Conservation (phyloP, 1,284 basidiomycete genomes). For the Ustilago bromivora region DNA sequence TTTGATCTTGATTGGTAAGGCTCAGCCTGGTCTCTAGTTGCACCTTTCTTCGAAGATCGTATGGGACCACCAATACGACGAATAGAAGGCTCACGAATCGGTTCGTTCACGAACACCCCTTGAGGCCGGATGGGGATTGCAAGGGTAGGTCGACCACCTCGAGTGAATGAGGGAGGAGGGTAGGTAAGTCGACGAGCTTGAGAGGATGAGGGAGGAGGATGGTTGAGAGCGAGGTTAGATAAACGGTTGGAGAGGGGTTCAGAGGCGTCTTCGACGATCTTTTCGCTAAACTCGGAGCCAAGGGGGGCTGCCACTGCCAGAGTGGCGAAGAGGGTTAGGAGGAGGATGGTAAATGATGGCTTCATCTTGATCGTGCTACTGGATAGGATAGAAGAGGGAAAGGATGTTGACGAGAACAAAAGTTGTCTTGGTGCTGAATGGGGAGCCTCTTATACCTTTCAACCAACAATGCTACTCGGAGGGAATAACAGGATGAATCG, state of each 20-base stretch:
- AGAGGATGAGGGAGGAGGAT: not conserved
- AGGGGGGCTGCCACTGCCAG: not conserved
- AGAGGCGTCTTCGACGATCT: not conserved
- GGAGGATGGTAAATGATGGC: not conserved
- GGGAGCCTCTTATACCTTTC: constrained; percentile 5
- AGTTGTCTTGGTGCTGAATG: not conserved
- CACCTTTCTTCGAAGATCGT: too few relatives aligned
- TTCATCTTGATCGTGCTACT: not conserved
- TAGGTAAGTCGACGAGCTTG: not conserved
- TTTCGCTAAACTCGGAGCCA: not conserved
- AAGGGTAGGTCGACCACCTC: too few relatives aligned
- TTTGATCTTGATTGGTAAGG: too few relatives aligned
- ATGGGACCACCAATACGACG: too few relatives aligned
- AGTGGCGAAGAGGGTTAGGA: not conserved
- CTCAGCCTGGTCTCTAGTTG: too few relatives aligned
- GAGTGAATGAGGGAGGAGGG: not conserved
- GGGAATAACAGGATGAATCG: too few relatives aligned
- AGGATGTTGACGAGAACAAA: not conserved
- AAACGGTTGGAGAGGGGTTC: not conserved
- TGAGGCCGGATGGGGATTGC: too few relatives aligned
- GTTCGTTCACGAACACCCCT: rapidly evolving
- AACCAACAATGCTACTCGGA: not conserved
- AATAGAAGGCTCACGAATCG: too few relatives aligned
- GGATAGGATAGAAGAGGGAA: not conserved
- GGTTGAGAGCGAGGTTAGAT: not conserved